A percentile compares a stretch with the other conserved stretches of the same genome.
Conservation (phyloP, 257 asterid genomes). For the Osmanthus fragrans region DNA sequence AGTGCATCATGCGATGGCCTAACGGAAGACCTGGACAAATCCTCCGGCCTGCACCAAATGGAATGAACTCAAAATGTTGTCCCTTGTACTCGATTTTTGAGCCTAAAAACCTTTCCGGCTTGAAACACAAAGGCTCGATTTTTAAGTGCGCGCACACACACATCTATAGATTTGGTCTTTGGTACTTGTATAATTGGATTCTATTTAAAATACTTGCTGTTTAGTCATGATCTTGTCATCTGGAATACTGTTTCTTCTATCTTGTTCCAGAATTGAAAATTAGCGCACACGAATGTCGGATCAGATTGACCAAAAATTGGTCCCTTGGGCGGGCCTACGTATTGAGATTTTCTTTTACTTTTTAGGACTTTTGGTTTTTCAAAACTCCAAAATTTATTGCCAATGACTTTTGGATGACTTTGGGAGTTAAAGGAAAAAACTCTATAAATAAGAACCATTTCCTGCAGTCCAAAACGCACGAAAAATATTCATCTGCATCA, state of each 20-base stretch:
- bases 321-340: too few species aligned
- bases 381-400: too few species aligned
- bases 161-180: not conserved
- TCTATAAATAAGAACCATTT: too few species aligned
- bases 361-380: too few species aligned
- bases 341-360: too few species aligned
- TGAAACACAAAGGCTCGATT: constrained; percentile 37
- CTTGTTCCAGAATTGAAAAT: not conserved
- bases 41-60: constrained; percentile 68
- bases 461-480: too few species aligned
- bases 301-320: too few species aligned
- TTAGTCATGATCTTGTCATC: not conserved
- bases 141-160: too few species aligned
- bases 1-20: constrained; percentile 56
- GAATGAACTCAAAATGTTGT: constrained; percentile 49
- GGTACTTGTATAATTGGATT: not conserved
- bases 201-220: not conserved
- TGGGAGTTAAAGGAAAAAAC: too few species aligned
- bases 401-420: too few species aligned
- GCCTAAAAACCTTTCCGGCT: constrained; percentile 56
- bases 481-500: too few species aligned
- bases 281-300: too few species aligned
- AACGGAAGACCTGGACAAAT: constrained; percentile 54
- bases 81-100: constrained; percentile 47
- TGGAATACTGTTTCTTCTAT: not conserved